Percentiles rank a stretch among this genome's conserved stretches.
Evolutionary conservation across 768 basidiomycete genomes (phyloP).

Genomic region (Calocybe gangraenosa): DNA sequence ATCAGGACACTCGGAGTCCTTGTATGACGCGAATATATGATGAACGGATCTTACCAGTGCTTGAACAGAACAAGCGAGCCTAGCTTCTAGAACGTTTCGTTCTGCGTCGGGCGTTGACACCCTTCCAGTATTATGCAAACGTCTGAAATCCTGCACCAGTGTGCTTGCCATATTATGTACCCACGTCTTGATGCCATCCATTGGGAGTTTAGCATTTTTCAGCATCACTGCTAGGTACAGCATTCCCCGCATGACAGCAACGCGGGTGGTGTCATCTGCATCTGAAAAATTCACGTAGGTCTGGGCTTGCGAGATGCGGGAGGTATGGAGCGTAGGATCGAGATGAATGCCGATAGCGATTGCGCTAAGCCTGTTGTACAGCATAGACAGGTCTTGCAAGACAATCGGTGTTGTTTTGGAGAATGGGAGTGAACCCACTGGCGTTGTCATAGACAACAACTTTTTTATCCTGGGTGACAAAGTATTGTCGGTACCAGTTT

Average conservation of each 20-base stretch:
- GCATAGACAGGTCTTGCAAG: constrained; percentile 58
- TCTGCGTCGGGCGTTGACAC: neutral
- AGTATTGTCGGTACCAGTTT: constrained; percentile 24
- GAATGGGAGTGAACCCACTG: constrained; percentile 68
- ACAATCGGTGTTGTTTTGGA: constrained; percentile 47
- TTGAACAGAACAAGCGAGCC: constrained; percentile 11
- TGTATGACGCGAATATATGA: constrained; percentile 7
- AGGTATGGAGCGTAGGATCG: constrained; percentile 41
- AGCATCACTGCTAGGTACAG: constrained; percentile 66
- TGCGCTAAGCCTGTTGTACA: constrained; percentile 80
- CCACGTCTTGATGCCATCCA: constrained; percentile 60
- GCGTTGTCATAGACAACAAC: constrained; percentile 66
- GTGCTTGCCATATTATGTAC: constrained; percentile 51
- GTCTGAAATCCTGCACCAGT: constrained; percentile 54
- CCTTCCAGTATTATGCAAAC: constrained; percentile 4
- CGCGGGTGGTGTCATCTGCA: constrained; percentile 58
- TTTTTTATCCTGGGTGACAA: constrained; percentile 52
- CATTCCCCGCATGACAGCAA: constrained; percentile 72
- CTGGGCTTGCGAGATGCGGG: constrained; percentile 60
- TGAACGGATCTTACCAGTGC: constrained; percentile 21
- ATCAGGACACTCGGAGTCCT: constrained; percentile 51
- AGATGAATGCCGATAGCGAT: constrained; percentile 69
- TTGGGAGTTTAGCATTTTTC: constrained; percentile 44
- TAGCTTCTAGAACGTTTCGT: neutral
- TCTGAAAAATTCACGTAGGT: constrained; percentile 65